A percentile compares a stretch with the other conserved stretches of the same genome.
These are phyloP conservation scores for maize (Zea mays) DNA, from an alignment of 176 grass and related monocot species.

Conservation along the genomic window Zm-B73-REFERENCE-NAM-5.0 NC_050100.1:219678501-219679000, in stretches of 20 bases:
- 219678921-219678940: no score
- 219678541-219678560: conserved; percentile 7
- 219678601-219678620: conserved; percentile 96
- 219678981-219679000: conserved; percentile 7
- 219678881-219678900: no score
- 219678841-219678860: no score
- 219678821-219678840: conserved; percentile 8
- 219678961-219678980: no score
- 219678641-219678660: conserved; percentile 82
- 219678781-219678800: background rate
- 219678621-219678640: conserved; percentile 94
- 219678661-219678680: conserved; percentile 54
- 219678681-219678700: conserved; percentile 4
- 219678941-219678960: no score
- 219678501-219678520: background rate
- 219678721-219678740: background rate
- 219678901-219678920: no score
- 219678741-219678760: background rate
- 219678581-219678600: conserved; percentile 95
- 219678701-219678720: background rate
- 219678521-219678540: background rate
- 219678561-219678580: conserved; percentile 9
- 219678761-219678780: background rate
- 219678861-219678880: no score
- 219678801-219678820: conserved; percentile 6